Base-by-base conservation (phyloP, 306 rosid species). In the Rubus idaeus region DNA sequence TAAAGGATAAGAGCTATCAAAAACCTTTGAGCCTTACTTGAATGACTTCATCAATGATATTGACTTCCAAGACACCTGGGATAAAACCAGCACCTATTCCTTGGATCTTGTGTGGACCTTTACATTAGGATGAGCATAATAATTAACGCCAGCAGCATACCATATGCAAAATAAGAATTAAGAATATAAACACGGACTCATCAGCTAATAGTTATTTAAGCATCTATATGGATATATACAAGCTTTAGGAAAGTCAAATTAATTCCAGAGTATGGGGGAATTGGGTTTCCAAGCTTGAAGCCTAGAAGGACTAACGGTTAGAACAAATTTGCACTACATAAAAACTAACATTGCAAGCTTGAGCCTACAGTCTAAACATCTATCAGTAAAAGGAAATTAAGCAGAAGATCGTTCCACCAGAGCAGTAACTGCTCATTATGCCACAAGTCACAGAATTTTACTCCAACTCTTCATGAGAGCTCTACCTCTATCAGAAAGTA, bases 61-160 rank as follows among this genome's bases (percentile, higher is more conserved):
- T 76, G 75, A 87, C 88, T 3, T 92, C 96, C 79, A 92, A 82
- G 79, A 92, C 97, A n/a, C 89, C 91, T 13, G 92, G 96, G 61
- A 90, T 50, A 79, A 92, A 92, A 75, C 96, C 97, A 77, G 93
- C 96, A 49, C 97, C 97, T 73, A 92, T 92, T 84, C 97, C 97
- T 86, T 92, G 92, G 86, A 92, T 92, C 88, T 89, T 92, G 86
- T 92, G 97, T 18, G 96, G 93, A 82, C 97, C 97, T 92, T 75
- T 41, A 78, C 79, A 86, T 74, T 67, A 47, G 65, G 73, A 72
- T 18, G 51, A 26, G 70, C 71, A 51, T 46, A 73, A 49, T 75
- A 21, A 30, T 67, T 46, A 42, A 70, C 26, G 18, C 77, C 77
- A 85, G 45, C n/a, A 73, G 47, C 45, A 10, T 21, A 16, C 18